phyloP scores from a whole-genome alignment of 2,329 filamentous ascomycete genomes.

The Aotearoamyces nothofagi region DNA sequence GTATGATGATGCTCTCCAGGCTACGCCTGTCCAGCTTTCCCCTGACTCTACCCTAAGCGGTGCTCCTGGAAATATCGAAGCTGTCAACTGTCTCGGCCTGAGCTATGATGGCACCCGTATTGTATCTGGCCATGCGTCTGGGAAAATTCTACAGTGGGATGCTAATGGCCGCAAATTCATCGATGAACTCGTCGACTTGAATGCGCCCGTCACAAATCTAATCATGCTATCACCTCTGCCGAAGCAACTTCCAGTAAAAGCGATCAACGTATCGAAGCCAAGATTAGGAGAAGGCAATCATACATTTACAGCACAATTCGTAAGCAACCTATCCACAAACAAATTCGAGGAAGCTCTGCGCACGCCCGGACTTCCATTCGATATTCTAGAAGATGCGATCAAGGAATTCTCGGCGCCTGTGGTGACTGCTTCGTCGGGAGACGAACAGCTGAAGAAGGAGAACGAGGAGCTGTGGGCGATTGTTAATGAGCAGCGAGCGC shows the following conservation, averaged over 20 bases:
- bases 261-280: conserved; percentile 64
- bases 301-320: conserved; percentile 49
- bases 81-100: conserved; percentile 51
- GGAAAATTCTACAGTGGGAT: conserved; percentile 71
- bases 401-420: conserved; percentile 24
- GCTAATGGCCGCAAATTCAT: conserved; percentile 27
- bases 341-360: conserved; percentile 10
- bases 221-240: conserved; percentile 50
- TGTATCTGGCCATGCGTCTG: conserved; percentile 67
- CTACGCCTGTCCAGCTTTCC: conserved; percentile 39
- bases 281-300: conserved; percentile 51
- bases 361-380: conserved; percentile 14
- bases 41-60: conserved; percentile 28
- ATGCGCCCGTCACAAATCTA: conserved; percentile 72
- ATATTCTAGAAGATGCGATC: conserved; percentile 33
- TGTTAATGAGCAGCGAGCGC: conserved; percentile 26
- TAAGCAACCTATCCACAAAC: conserved; percentile 13
- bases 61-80: conserved; percentile 47
- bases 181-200: conserved; percentile 30
- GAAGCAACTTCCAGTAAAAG: conserved; percentile 31
- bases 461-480: conserved; percentile 29
- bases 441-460: conserved; percentile 21
- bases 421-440: conserved; percentile 20
- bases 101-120: conserved; percentile 73
- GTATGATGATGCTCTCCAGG: conserved; percentile 30